These are phyloP conservation scores for Azolla pinnata DNA, from an alignment of 75 land plant species.

Conservation along the genomic window DNA sequence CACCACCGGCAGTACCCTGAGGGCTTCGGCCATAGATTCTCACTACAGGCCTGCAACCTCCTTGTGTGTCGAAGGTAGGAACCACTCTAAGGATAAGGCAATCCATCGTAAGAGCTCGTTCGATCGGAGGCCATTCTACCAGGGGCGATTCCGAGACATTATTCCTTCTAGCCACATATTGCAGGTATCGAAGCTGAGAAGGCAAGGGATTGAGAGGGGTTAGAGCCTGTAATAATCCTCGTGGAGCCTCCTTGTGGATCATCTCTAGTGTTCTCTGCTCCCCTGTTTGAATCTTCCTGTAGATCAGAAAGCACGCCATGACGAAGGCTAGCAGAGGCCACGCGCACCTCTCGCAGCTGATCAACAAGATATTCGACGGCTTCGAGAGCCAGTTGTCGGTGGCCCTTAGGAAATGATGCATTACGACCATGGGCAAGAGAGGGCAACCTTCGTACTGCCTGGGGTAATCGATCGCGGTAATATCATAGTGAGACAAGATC, in stretches of 20 bases:
- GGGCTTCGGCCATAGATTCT: constrained; percentile 80
- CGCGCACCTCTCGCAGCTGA: constrained; percentile 96
- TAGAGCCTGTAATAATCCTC: constrained; percentile 68
- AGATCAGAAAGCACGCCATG: constrained; percentile 68
- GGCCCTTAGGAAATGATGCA: constrained; percentile 84
- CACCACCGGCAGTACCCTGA: constrained; percentile 39
- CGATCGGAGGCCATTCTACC: constrained; percentile 89
- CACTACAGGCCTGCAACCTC: constrained; percentile 85
- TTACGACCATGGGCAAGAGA: constrained; percentile 64
- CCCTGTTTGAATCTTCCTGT: constrained; percentile 68
- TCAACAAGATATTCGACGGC: constrained; percentile 59
- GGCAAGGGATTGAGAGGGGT: constrained; percentile 91
- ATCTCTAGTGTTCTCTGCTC: constrained; percentile 77
- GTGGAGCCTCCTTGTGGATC: constrained; percentile 85
- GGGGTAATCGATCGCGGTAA: constrained; percentile 92
- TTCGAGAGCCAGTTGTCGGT: constrained; percentile 77
- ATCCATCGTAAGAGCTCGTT: constrained; percentile 78
- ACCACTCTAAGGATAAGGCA: constrained; percentile 89
- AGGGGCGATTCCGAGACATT: constrained; percentile 92
- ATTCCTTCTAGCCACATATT: constrained; percentile 90
- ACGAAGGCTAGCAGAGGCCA: constrained; percentile 96
- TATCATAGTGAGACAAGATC: constrained; percentile 72
- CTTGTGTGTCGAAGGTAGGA: constrained; percentile 78
- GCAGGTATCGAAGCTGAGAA: constrained; percentile 88
- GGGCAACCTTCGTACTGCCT: constrained; percentile 97